phyloP scores from a whole-genome alignment of 345 rosid genomes.

The Aethionema arabicum region DNA sequence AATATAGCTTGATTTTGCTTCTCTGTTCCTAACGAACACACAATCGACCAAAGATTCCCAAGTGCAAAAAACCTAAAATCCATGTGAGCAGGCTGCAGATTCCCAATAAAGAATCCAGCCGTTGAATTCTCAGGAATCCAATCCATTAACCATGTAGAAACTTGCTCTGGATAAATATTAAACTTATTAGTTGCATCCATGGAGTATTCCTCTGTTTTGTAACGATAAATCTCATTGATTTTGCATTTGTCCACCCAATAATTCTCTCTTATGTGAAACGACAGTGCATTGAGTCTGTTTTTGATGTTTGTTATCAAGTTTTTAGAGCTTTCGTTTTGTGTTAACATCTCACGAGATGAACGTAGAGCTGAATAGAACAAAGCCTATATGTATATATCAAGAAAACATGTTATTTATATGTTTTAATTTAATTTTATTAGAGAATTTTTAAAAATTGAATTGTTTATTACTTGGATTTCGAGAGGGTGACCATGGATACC shows the following conservation, averaged over 20 bases:
- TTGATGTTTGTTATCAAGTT: constrained; percentile 73
- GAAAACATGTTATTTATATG: background rate
- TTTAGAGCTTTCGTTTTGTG: constrained; percentile 86
- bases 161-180: constrained; percentile 93
- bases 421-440: background rate
- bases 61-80: constrained; percentile 89
- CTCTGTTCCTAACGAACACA: constrained; percentile 53
- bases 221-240: constrained; percentile 70
- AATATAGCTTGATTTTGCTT: constrained; percentile 63
- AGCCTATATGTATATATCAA: constrained; percentile 46
- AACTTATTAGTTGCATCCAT: constrained; percentile 91
- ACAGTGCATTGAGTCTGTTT: constrained; percentile 86
- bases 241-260: constrained; percentile 83
- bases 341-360: constrained; percentile 84
- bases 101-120: constrained; percentile 82
- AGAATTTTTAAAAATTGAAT: background rate
- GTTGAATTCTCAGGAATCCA: constrained; percentile 84
- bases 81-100: constrained; percentile 95
- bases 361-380: constrained; percentile 85
- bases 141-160: constrained; percentile 85
- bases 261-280: constrained; percentile 91
- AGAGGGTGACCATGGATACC: constrained; percentile 96
- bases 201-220: constrained; percentile 90
- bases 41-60: constrained; percentile 80
- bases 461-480: constrained; percentile 68